These are phyloP conservation scores for Dactylellina haptotyla DNA, from an alignment of 2,329 filamentous ascomycete species.

Conservation along the genomic window DNA sequence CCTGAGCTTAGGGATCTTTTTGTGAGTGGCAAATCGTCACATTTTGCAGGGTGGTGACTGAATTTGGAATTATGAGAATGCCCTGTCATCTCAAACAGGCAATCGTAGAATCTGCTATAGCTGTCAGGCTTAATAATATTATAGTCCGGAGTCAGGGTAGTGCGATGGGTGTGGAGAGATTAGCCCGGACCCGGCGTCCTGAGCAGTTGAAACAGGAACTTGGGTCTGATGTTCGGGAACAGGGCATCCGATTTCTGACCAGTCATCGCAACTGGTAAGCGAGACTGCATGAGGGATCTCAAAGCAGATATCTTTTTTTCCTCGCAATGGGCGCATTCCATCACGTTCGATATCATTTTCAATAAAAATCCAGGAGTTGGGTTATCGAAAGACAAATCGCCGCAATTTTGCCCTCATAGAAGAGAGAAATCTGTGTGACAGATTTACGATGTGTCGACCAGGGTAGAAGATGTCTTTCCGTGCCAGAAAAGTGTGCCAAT, in stretches of 20 bases:
- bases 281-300: constrained; percentile 48
- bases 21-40: constrained; percentile 45
- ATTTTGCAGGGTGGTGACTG: constrained; percentile 42
- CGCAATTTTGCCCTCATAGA: not conserved
- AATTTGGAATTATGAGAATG: constrained; percentile 51
- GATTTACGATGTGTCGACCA: constrained; percentile 37
- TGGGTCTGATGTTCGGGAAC: constrained; percentile 46
- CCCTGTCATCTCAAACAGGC: constrained; percentile 45
- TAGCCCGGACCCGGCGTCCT: constrained; percentile 38
- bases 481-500: constrained; percentile 52
- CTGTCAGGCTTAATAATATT: constrained; percentile 52
- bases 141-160: constrained; percentile 21
- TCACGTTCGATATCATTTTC: not conserved
- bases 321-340: constrained; percentile 1
- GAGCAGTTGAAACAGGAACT: constrained; percentile 45
- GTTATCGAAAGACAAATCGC: not conserved
- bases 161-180: constrained; percentile 47
- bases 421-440: constrained; percentile 46
- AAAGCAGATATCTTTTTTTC: constrained; percentile 29
- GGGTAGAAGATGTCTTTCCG: constrained; percentile 37
- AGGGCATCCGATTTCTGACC: constrained; percentile 27
- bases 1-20: constrained; percentile 1
- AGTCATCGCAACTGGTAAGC: constrained; percentile 51
- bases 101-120: constrained; percentile 53
- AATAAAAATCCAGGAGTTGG: not conserved